Evolutionary conservation across 257 asterid species (phyloP).

Genomic region (Solanum bulbocastanum): DNA sequence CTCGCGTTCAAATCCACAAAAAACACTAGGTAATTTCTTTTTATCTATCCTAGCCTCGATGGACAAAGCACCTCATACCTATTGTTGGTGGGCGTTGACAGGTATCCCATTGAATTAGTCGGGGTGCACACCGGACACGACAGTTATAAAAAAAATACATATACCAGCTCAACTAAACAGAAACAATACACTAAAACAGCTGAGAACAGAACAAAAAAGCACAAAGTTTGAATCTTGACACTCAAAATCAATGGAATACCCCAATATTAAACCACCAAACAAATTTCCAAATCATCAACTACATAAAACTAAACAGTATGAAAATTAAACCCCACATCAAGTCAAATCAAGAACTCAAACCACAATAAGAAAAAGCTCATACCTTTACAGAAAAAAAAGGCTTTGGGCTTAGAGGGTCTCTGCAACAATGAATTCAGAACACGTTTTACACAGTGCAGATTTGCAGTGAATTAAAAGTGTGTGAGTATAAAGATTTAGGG

Average conservation of each 20-base stretch:
- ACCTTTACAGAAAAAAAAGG: not conserved
- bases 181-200: not conserved
- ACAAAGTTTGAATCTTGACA: not conserved
- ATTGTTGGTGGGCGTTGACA: not conserved
- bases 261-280: not conserved
- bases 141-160: not conserved
- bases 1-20: not conserved
- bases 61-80: not conserved
- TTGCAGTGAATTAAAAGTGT: not conserved
- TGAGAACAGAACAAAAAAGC: not conserved
- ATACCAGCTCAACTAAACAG: not conserved
- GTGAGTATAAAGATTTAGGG: not conserved
- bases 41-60: not conserved
- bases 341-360: not conserved
- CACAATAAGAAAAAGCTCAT: not conserved
- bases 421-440: not conserved
- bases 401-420: not conserved
- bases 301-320: not conserved
- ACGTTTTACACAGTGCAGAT: not conserved
- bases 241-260: not conserved
- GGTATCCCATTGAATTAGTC: not conserved
- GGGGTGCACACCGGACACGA: not conserved
- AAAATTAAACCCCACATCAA: not conserved
- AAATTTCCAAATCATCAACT: not conserved
- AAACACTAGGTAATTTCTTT: not conserved